phyloP scores from a whole-genome alignment of 306 rosid species.

The Malus fusca region DNA sequence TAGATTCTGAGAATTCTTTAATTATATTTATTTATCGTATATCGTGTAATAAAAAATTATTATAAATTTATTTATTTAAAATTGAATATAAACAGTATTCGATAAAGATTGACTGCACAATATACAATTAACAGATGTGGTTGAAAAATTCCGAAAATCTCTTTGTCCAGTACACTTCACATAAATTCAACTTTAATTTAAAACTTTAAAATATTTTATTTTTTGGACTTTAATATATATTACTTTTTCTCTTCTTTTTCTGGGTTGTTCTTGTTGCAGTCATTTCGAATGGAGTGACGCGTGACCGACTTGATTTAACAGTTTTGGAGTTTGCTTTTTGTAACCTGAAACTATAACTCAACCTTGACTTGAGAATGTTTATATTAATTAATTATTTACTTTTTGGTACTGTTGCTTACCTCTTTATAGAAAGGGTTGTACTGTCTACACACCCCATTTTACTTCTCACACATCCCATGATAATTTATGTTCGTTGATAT shows the following conservation, averaged over 20 bases:
- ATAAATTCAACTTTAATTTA: conserved; percentile 59
- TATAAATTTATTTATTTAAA: no score
- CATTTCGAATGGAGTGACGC: conserved; percentile 47
- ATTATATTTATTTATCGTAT: no score
- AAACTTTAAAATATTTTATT: conserved; percentile 26
- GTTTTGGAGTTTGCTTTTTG: conserved; percentile 26
- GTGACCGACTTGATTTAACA: conserved; percentile 30
- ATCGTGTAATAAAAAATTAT: fast-evolving
- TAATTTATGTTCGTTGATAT: no score
- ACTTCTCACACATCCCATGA: no score
- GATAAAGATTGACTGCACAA: fast-evolving
- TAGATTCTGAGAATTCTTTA: fast-evolving
- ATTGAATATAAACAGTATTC: no score
- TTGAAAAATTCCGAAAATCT: fast-evolving
- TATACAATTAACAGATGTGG: no score
- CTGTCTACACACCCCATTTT: no score
- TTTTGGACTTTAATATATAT: background rate
- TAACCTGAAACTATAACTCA: background rate
- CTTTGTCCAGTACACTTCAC: conserved; percentile 53
- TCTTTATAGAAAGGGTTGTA: no score
- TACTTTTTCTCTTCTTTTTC: background rate
- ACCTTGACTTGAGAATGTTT: conserved; percentile 2
- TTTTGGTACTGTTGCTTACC: background rate
- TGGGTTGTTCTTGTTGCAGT: conserved; percentile 7
- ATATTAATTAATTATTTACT: background rate